Evolutionary conservation across 73 alveolate genomes (phyloP).

Genomic region (Tetrahymena borealis): DNA sequence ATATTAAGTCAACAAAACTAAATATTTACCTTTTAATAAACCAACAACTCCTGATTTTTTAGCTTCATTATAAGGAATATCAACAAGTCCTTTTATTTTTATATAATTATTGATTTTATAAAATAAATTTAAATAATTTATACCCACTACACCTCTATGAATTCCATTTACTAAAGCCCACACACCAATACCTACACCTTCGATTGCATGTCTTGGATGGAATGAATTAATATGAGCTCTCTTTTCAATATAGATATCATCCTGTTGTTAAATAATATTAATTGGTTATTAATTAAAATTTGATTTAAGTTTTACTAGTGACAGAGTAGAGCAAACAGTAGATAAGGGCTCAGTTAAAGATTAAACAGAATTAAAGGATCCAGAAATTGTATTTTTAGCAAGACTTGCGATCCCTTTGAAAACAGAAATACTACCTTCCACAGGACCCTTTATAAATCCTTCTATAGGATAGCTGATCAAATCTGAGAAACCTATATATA

Average conservation of each 20-base stretch:
- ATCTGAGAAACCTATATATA: slow-evolving; percentile 96
- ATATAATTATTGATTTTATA: neutral
- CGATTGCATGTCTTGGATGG: slow-evolving; percentile 78
- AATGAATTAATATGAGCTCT: slow-evolving; percentile 74
- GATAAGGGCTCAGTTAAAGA: slow-evolving; percentile 80
- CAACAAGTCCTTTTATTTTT: slow-evolving; percentile 67
- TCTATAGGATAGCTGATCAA: slow-evolving; percentile 90
- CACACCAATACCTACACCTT: slow-evolving; percentile 90
- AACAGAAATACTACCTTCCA: slow-evolving; percentile 85
- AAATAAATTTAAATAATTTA: neutral
- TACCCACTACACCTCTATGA: slow-evolving; percentile 69
- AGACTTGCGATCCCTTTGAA: slow-evolving; percentile 83
- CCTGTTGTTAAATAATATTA: neutral
- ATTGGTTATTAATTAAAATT: neutral
- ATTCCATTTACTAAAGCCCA: slow-evolving; percentile 48
- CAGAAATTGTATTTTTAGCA: slow-evolving; percentile 83
- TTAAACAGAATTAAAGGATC: slow-evolving; percentile 83
- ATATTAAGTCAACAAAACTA: neutral
- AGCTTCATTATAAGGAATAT: slow-evolving; percentile 82
- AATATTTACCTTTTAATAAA: slow-evolving; percentile 65
- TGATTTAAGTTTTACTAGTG: slow-evolving; percentile 39
- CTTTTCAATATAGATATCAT: slow-evolving; percentile 71
- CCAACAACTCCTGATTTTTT: slow-evolving; percentile 82
- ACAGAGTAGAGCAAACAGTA: slow-evolving; percentile 66
- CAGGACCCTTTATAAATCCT: slow-evolving; percentile 84